Evolutionary conservation across 1,284 basidiomycete genomes (phyloP).

Genomic region (Vanrija humicola): DNA sequence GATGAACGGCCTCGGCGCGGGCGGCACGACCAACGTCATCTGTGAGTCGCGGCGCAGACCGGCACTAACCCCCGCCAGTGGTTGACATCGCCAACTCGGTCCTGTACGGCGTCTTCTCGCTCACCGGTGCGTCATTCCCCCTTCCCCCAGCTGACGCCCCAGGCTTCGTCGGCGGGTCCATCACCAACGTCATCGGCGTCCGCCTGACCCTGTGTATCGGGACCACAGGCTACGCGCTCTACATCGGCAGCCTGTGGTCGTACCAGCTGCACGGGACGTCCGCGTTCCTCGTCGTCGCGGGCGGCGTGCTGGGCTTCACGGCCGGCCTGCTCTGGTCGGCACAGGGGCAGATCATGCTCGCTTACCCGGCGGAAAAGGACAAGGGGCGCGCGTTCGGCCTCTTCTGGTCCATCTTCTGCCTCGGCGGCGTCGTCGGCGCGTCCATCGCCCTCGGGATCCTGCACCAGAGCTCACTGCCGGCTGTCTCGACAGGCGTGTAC

Average conservation of each 20-base stretch:
- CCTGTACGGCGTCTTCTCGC: constrained; percentile 52
- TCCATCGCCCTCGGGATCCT: constrained; percentile 50
- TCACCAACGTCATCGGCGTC: constrained; percentile 48
- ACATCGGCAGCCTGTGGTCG: constrained; percentile 31
- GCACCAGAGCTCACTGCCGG: constrained; percentile 22
- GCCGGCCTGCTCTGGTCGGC: constrained; percentile 39
- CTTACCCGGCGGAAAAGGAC: constrained; percentile 50
- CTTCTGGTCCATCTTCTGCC: constrained; percentile 52
- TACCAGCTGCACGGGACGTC: constrained; percentile 7
- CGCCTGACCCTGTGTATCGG: constrained; percentile 51
- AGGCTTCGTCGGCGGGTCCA: constrained; percentile 1
- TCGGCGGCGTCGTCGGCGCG: constrained; percentile 51
- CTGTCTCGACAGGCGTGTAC: constrained; percentile 40
- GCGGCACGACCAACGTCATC: constrained; percentile 50
- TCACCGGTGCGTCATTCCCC: constrained; percentile 49
- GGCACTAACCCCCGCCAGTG: too few species aligned
- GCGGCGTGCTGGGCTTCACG: constrained; percentile 49
- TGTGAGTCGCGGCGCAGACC: too few species aligned
- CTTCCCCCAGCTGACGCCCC: neutral
- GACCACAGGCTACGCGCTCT: constrained; percentile 41
- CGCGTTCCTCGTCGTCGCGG: constrained; percentile 48
- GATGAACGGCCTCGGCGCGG: constrained; percentile 53
- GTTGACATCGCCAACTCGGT: constrained; percentile 51
- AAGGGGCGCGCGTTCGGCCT: constrained; percentile 50
- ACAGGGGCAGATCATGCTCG: constrained; percentile 52